These are phyloP conservation scores for Boletellus sp. DNA, from an alignment of 1,284 basidiomycete species.

Conservation along the genomic window DNA sequence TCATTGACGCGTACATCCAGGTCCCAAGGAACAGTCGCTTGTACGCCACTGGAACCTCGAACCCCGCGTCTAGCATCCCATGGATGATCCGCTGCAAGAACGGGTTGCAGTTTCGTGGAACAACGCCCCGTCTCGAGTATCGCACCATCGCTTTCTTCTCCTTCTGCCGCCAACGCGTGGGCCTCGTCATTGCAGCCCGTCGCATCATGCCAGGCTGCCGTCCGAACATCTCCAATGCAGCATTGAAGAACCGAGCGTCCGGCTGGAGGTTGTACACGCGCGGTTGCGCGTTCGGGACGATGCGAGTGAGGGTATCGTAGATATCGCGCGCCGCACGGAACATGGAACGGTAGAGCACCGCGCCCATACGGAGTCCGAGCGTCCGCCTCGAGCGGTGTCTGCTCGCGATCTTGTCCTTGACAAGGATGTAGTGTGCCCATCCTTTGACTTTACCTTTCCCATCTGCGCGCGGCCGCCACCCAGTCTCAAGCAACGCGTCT, in stretches of 20 bases:
- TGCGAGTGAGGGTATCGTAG: constrained; percentile 25
- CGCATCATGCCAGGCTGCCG: constrained; percentile 31
- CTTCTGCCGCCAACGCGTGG: constrained; percentile 31
- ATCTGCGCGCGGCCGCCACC: constrained; percentile 17
- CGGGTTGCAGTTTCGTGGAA: constrained; percentile 33
- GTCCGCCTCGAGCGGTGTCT: constrained; percentile 26
- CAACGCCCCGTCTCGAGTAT: constrained; percentile 27
- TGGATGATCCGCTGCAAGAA: constrained; percentile 44
- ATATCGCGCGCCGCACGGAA: constrained; percentile 34
- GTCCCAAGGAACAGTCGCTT: constrained; percentile 44
- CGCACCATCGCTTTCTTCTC: constrained; percentile 24
- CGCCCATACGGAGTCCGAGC: constrained; percentile 29
- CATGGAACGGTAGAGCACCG: constrained; percentile 38
- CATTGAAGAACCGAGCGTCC: constrained; percentile 68
- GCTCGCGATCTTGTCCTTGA: constrained; percentile 19
- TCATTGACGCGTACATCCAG: constrained; percentile 20
- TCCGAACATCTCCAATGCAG: constrained; percentile 49
- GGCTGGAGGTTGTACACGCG: constrained; percentile 40
- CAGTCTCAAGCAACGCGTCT: constrained; percentile 2
- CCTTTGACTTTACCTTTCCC: constrained; percentile 30
- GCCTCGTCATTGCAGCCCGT: constrained; percentile 21
- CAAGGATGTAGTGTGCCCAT: constrained; percentile 36
- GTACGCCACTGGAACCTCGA: constrained; percentile 45
- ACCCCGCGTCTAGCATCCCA: constrained; percentile 46
- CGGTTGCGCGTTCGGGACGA: constrained; percentile 15